These are phyloP conservation scores for Coffea humblotiana DNA, from an alignment of 305 asterid species.

Conservation along the genomic window DNA sequence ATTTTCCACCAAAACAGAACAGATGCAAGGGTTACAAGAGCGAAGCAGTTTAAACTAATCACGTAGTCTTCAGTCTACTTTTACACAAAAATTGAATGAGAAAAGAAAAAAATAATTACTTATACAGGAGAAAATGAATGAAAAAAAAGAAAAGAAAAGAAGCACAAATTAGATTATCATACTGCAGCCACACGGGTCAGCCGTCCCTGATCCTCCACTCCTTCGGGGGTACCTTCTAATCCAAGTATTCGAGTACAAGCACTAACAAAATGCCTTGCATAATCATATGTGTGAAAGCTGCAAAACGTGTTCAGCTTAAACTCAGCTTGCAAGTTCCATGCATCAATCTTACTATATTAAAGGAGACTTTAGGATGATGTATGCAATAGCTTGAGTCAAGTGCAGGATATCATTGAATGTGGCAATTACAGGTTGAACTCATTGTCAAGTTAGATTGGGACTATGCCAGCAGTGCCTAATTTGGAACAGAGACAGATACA, in stretches of 20 bases:
- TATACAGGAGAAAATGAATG: not conserved
- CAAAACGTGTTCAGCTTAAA: slow-evolving; percentile 30
- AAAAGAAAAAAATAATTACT: slow-evolving; percentile 8
- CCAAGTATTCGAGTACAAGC: slow-evolving; percentile 96
- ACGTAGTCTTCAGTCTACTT: not conserved
- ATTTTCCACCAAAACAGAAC: slow-evolving; percentile 27
- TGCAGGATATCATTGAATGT: not conserved
- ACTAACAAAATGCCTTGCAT: slow-evolving; percentile 92
- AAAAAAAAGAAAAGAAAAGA: slow-evolving; percentile 22
- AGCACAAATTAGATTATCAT: slow-evolving; percentile 27
- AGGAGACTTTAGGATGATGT: not conserved
- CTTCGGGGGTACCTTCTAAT: slow-evolving; percentile 96
- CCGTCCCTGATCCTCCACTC: slow-evolving; percentile 97
- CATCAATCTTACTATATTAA: not conserved
- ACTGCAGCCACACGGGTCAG: slow-evolving; percentile 98
- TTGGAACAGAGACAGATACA: not conserved
- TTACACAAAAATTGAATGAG: slow-evolving; percentile 9
- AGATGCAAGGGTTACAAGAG: slow-evolving; percentile 12
- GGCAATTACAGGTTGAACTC: not conserved
- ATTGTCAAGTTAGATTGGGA: not conserved
- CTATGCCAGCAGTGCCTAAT: not conserved
- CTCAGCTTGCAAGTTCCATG: slow-evolving; percentile 9
- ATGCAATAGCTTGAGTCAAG: not conserved
- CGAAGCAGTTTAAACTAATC: slow-evolving; percentile 6
- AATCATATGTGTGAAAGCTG: slow-evolving; percentile 94